Conservation (phyloP, 129 eudicot genomes). For the Ambrosia trifida region DNA sequence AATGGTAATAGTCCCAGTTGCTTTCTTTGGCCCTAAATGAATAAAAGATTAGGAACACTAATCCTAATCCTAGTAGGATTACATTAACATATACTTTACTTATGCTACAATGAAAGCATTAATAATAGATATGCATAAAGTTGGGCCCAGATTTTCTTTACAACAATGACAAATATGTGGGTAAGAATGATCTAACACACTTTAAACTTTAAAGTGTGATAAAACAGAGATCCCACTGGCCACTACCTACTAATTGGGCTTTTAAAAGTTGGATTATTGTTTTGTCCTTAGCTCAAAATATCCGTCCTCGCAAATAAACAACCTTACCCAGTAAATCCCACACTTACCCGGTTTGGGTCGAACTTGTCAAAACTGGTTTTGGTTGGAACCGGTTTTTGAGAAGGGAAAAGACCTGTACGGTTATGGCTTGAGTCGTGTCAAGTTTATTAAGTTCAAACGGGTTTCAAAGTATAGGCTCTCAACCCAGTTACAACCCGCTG, state of each 20-base stretch:
- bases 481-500: too few relatives aligned
- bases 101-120: background rate
- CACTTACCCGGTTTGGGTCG: too few relatives aligned
- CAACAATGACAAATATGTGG: conserved; percentile 22
- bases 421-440: too few relatives aligned
- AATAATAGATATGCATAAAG: conserved; percentile 21
- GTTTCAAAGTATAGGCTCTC: too few relatives aligned
- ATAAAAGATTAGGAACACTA: background rate
- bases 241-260: conserved; percentile 15
- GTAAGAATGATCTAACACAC: conserved; percentile 20
- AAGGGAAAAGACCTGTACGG: too few relatives aligned
- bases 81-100: conserved; percentile 24
- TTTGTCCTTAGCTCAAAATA: background rate
- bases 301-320: background rate
- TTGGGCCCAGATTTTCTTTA: conserved; percentile 13
- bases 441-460: too few relatives aligned
- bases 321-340: too few relatives aligned
- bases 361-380: too few relatives aligned
- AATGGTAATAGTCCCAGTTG: background rate
- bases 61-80: conserved; percentile 25
- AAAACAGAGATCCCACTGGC: conserved; percentile 28
- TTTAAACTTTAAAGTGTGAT: background rate
- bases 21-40: background rate
- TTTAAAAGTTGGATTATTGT: conserved; percentile 6
- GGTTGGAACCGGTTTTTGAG: too few relatives aligned